Evolutionary conservation across 768 basidiomycete genomes (phyloP), one percentile per base, ranked within the genome.

Genomic region (Tulasnella sp.): DNA sequence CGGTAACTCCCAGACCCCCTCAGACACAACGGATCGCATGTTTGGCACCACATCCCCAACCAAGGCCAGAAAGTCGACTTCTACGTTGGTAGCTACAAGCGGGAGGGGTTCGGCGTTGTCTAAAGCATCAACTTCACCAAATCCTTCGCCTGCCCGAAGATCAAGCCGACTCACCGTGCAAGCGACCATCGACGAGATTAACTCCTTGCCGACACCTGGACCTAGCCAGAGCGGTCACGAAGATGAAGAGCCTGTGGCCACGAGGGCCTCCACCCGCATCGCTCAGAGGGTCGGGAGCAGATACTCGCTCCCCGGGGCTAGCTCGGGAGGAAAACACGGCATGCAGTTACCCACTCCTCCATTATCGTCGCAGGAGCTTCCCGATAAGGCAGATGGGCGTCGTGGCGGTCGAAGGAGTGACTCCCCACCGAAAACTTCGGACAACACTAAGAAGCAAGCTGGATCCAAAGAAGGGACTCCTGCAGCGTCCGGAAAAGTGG

Each of bases 301-400:
- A 36, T 22, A 45, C 25, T 49, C 52, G 15, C 49, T 49, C n/a
- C 25, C 39, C 5, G 42, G 22, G 29, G 7, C 72, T 36, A 17
- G 40, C n/a, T n/a, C 58, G 25, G 25, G 29, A 14, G 31, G 25
- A 34, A 64, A 25, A 15, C 58, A 8, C 12, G 58, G 58, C 25
- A 64, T 64, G 58, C 72, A 73, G 42, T 34, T 73, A 11, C 72
- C 72, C n/a, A 73, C 72, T 49, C 72, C 72, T 52, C 72, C 72
- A 0, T 45, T 73, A 11, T 52, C 49, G 19, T 45, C 52, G 34
- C 42, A 73, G 31, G 72, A 70, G 12, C 69, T 70, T 25, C 37
- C 69, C 9, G 58, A 64, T 9, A 64, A 64, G 58, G 58, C 58
- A 12, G 58, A 64, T 25, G 58, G 29, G 9, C 1, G 58, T 2